These are phyloP conservation scores for Vickermania ingenoplastis DNA, from an alignment of 208 protist species.

Conservation along the genomic window DNA sequence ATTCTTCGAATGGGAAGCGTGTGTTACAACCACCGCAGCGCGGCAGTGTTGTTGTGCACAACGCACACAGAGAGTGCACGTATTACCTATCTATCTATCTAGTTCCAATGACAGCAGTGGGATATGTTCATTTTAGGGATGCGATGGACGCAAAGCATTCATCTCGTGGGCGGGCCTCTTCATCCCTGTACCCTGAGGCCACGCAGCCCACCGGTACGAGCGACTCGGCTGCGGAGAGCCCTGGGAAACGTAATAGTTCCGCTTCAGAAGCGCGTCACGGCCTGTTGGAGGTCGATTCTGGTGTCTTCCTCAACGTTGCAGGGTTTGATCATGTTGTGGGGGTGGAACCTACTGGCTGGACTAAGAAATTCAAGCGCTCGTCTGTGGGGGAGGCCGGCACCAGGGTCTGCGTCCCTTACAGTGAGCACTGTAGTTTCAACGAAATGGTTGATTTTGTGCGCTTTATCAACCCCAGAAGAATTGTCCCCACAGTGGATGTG, in stretches of 20 bases:
- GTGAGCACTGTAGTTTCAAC: constrained; percentile 78
- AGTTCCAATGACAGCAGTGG: constrained; percentile 29
- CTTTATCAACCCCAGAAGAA: constrained; percentile 45
- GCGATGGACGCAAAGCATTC: neutral
- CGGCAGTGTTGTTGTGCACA: neutral
- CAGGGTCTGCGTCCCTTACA: constrained; percentile 68
- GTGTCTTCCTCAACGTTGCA: constrained; percentile 25
- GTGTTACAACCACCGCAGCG: neutral
- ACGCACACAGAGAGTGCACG: too few relatives aligned
- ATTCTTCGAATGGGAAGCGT: too few relatives aligned
- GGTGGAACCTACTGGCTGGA: constrained; percentile 83
- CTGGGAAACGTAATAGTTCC: neutral
- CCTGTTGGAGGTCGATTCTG: constrained; percentile 25
- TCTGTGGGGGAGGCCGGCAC: constrained; percentile 16
- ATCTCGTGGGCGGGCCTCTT: neutral
- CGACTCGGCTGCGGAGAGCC: neutral
- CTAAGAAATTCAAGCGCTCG: constrained; percentile 13
- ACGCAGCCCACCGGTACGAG: neutral
- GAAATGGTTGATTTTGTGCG: constrained; percentile 75
- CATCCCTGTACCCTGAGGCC: neutral
- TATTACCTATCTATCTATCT: constrained; percentile 27
- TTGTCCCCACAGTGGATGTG: constrained; percentile 71
- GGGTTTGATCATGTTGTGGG: constrained; percentile 48
- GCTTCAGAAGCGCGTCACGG: neutral
- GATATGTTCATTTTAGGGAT: constrained; percentile 5